A percentile compares a stretch with the other conserved stretches of the same genome.
These are phyloP conservation scores for Fusarium tricinctum DNA, from an alignment of 2,329 filamentous ascomycete species.

Conservation along the genomic window DNA sequence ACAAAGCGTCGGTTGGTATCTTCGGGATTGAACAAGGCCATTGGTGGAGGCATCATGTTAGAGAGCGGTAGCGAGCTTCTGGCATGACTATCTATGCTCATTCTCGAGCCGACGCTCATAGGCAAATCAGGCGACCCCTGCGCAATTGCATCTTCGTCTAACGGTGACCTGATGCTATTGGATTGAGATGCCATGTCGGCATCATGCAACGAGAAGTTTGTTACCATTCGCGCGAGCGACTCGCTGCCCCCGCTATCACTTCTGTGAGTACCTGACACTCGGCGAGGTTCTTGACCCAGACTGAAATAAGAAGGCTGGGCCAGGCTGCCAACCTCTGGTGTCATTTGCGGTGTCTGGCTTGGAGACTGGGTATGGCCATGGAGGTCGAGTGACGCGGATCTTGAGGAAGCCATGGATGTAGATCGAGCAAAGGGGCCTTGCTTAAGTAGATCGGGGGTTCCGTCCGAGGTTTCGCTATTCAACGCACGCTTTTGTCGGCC, in stretches of 20 bases:
- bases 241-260: conserved; percentile 96
- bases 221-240: conserved; percentile 84
- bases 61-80: conserved; percentile 61
- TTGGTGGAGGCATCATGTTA: conserved; percentile 87
- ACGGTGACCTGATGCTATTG: conserved; percentile 69
- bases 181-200: conserved; percentile 58
- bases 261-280: conserved; percentile 80
- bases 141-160: conserved; percentile 82
- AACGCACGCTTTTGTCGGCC: conserved; percentile 95
- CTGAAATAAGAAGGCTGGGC: conserved; percentile 95
- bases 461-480: conserved; percentile 80
- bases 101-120: conserved; percentile 54
- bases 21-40: conserved; percentile 95
- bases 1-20: conserved; percentile 95
- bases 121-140: conserved; percentile 83
- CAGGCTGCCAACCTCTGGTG: conserved; percentile 75
- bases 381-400: conserved; percentile 93
- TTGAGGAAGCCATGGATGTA: conserved; percentile 87
- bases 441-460: conserved; percentile 92
- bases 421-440: conserved; percentile 91
- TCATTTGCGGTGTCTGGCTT: conserved; percentile 86
- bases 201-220: conserved; percentile 81
- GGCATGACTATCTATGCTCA: conserved; percentile 54
- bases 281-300: conserved; percentile 74
- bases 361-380: conserved; percentile 81